Conservation (phyloP, 345 rosid species). For the Dipteronia dyeriana region DNA sequence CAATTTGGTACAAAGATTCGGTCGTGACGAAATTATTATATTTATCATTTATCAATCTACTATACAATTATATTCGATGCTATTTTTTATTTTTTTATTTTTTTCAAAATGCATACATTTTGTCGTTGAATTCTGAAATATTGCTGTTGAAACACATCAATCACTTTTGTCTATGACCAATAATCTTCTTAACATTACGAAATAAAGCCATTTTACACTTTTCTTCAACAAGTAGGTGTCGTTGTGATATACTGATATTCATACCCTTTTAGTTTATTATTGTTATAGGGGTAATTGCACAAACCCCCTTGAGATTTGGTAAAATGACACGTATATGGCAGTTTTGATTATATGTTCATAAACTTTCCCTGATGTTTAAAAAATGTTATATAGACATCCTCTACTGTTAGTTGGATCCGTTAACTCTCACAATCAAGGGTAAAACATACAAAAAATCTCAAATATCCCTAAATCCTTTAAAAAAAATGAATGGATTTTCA, state of each 20-base stretch:
- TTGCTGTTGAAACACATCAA: slow-evolving; percentile 9
- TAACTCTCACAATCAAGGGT: no score
- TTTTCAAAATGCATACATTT: slow-evolving; percentile 11
- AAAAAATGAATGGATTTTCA: no score
- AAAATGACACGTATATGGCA: no score
- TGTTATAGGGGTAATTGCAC: no score
- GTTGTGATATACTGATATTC: no score
- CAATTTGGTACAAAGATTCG: not conserved
- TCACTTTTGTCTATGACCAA: not conserved
- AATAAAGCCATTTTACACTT: not conserved
- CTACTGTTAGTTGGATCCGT: no score
- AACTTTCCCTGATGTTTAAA: no score
- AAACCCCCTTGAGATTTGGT: no score
- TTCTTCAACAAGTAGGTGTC: not conserved
- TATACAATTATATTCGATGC: not conserved
- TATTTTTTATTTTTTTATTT: not conserved
- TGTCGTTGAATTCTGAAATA: slow-evolving; percentile 28
- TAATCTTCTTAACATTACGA: not conserved
- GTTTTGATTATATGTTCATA: no score
- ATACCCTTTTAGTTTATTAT: not conserved
- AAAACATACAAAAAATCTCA: no score
- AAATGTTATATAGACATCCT: no score
- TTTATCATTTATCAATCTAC: not conserved
- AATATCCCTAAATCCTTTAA: no score
- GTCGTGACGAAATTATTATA: slow-evolving; percentile 7